Evolutionary conservation across 345 rosid species (phyloP), one percentile per base, ranked within the genome.

Genomic region (Eucalyptus virginea): DNA sequence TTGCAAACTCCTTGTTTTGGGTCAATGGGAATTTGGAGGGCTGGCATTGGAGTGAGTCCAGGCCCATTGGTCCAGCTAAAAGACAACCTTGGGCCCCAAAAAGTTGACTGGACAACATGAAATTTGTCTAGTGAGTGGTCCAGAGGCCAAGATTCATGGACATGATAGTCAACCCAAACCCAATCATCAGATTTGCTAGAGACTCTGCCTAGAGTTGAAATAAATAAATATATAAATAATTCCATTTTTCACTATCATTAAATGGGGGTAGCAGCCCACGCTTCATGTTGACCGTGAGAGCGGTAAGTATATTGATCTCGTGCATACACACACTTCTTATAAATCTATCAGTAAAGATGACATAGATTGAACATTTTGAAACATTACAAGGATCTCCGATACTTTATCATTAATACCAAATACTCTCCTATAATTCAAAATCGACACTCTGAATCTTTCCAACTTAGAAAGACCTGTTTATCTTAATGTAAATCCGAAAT

Each of bases 401-500:
- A 23, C 47, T 37, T 37, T 34, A 72, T 72, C 14, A 7, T 37
- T 69, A 34, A 9, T 69, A 34, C 18, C 3, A 34, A 69, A 14
- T 19, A 19, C 26, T 1, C 4, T 23, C 30, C 8, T 21, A 77
- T 23, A 40, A 1, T 77, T 40, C 83, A 21, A 77, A 40, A 40
- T 0, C 44, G 2, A 34, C 42, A 67, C 23, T 32, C 5, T 67
- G 6, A 32, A 67, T 5, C 6, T 67, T 17, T 1, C 24, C 0
- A 32, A 16, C 3, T 19, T 69, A 69, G 1, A 1, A 69, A 69
- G 3, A 17, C 42, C 42, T 32, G 3, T 8, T 69, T 65, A 69
- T 13, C 42, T 0, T 69, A 6, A 69, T 32, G 23, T 6, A 19
- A 34, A 37, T 4, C 14, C 5, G 2, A 37, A 72, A 37, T 34